Evolutionary conservation across 192 early-diverging fungal genomes (phyloP).

Genomic region (Coemansia sp.): DNA sequence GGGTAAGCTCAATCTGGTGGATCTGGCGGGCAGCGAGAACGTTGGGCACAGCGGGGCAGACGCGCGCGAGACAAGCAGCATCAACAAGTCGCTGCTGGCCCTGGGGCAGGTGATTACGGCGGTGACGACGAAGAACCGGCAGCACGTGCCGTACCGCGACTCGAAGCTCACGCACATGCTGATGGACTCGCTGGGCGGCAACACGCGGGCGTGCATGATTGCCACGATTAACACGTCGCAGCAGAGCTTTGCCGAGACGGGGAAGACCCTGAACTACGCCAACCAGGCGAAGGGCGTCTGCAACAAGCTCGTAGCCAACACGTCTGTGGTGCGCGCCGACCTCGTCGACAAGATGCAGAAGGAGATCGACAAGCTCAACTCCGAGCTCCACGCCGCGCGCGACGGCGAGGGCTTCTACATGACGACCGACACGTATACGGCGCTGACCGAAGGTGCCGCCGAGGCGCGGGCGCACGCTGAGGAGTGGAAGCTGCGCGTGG

Average conservation of each 20-base stretch:
- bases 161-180: slow-evolving; percentile 89
- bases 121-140: slow-evolving; percentile 58
- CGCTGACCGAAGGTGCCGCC: slow-evolving; percentile 14
- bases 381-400: slow-evolving; percentile 76
- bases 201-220: slow-evolving; percentile 94
- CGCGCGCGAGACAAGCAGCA: slow-evolving; percentile 87
- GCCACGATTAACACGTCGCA: slow-evolving; percentile 86
- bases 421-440: slow-evolving; percentile 62
- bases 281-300: slow-evolving; percentile 74
- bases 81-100: slow-evolving; percentile 80
- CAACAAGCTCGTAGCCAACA: slow-evolving; percentile 76
- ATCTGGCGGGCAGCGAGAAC: slow-evolving; percentile 94
- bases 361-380: slow-evolving; percentile 77
- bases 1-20: slow-evolving; percentile 95
- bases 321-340: slow-evolving; percentile 78
- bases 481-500: slow-evolving; percentile 41
- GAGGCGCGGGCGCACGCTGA: slow-evolving; percentile 18
- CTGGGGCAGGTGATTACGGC: slow-evolving; percentile 73
- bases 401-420: slow-evolving; percentile 85
- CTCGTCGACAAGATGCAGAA: slow-evolving; percentile 78
- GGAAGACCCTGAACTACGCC: slow-evolving; percentile 78
- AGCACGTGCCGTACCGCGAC: slow-evolving; percentile 77
- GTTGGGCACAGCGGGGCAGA: slow-evolving; percentile 89
- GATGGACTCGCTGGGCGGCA: slow-evolving; percentile 88
- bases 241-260: slow-evolving; percentile 65